Evolutionary conservation across 2,329 filamentous ascomycete genomes (phyloP), one percentile per base, ranked within the genome.

Genomic region (Trichoderma sp.): DNA sequence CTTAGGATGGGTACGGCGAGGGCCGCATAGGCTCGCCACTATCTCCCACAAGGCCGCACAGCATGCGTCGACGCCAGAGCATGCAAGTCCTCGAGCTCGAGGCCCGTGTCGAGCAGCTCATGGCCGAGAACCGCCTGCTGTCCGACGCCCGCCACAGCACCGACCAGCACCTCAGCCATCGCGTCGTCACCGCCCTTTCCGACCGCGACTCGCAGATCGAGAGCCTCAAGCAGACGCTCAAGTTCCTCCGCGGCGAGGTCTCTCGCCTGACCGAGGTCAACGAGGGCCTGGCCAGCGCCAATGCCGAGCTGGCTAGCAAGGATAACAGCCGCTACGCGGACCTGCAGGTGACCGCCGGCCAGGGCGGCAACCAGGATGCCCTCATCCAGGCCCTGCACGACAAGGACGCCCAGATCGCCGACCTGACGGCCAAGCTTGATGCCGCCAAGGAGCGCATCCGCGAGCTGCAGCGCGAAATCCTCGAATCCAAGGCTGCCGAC

Each of bases 71-170:
- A 75, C 91, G 94, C 75, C 95, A 97, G 79, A 98, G 94, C 83
- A 94, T 98, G 89, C 94, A 98, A 80, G 88, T 94, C 63, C 88
- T 98, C 67, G 94, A 99, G 73, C 88, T 99, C 74, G 93, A 98
- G 81, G 83, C 86, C 67, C 88, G 86, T 73, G 85, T 99, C 72
- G 92, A 97, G 71, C 90, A 94, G 77, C 83, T 99, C 69, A 82
- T 90, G 47, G 88, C 89, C 24, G 94, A 99, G 76, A 98, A 98
- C 74, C 88, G 89, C 64, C 81, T 87, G 68, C 87, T 99, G 30
- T 83, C 87, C 71, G 89, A 93, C 56, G 89, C 91, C 52, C 89
- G 89, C 71, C 78, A 83, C 61, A 85, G 86, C 56, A 86, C 90
- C 63, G 91, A 96, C 77, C 82, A 87, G 68, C 83, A 80, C 60